Conservation (phyloP, 768 basidiomycete species). For the Mycena kentingensis region DNA sequence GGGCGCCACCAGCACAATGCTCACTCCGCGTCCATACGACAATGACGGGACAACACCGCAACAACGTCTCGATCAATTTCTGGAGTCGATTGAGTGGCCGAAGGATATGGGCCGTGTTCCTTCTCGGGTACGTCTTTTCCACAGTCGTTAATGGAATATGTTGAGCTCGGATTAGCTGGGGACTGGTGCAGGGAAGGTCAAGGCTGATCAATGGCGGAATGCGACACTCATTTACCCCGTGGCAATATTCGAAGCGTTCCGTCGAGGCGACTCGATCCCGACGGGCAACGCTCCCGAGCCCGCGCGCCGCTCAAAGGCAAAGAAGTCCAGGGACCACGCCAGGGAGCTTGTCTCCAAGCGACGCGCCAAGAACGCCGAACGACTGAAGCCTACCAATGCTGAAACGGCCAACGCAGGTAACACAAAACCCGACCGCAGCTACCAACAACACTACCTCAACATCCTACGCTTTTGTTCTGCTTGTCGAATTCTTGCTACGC, state of each 20-base stretch:
- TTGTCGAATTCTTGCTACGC: too few species aligned
- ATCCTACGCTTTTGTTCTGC: too few species aligned
- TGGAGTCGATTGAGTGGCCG: conserved; percentile 1
- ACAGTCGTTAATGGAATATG: not conserved
- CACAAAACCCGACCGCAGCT: too few species aligned
- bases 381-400: not conserved
- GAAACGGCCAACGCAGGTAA: too few species aligned
- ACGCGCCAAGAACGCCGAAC: conserved; percentile 1
- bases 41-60: conserved; percentile 1
- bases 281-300: not conserved
- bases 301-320: not conserved
- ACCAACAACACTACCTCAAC: too few species aligned
- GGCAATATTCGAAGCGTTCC: conserved; percentile 1
- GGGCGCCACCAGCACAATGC: too few species aligned
- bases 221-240: not conserved
- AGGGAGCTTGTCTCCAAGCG: not conserved
- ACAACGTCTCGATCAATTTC: not conserved
- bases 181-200: not conserved
- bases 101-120: conserved; percentile 2
- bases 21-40: too few species aligned
- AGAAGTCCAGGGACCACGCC: not conserved
- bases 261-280: not conserved
- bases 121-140: not conserved
- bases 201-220: conserved; percentile 1
- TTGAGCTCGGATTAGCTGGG: not conserved